Base-by-base conservation (phyloP, 2,329 filamentous ascomycete genomes). In the Botryosphaeria dothidea region DNA sequence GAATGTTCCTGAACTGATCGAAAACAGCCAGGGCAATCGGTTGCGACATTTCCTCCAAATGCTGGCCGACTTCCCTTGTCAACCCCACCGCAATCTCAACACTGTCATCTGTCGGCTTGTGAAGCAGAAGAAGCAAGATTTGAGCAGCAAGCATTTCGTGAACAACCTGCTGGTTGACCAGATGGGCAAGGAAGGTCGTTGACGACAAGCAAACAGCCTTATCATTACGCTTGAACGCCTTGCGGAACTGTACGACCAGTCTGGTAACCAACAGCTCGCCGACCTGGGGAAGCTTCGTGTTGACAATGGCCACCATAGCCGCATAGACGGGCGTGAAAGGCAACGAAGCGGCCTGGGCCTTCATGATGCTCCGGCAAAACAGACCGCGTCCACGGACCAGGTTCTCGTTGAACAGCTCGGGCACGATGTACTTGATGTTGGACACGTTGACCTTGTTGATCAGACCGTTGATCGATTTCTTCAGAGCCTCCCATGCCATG, bases 391-490 rank as follows among this genome's bases (percentile, higher is more conserved):
- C 95, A 65, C 95, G 90, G 45, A 99, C 85, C 71, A 99, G 80
- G 76, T 99, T 99, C 83, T 99, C 95, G 57, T 88, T 88, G 79
- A 99, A 99, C 51, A 99, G 84, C 80, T 99, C 95, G 1, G 94
- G 94, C 25, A 98, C 93, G 68, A 99, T 97, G 74, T 91, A 87
- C 80, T 99, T 98, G 85, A 99, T 98, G 78, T 99, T 99, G 36
- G 91, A 92, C 64, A 94, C 92, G 79, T 98, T 98, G 83, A 97
- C 91, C 83, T 99, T 99, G 85, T 99, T 99, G 85, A 99, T 97
- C 69, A 99, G 82, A 71, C 95, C 95, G 76, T 99, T 98, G 80
- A 99, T 97, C 56, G 92, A 95, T 83, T 99, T 99, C 83, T 99
- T 99, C 74, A 99, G 82, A 13, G 94, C 94, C 79, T 99, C 95